Base-by-base conservation (phyloP, 257 asterid genomes). In the Solanum rostratum region DNA sequence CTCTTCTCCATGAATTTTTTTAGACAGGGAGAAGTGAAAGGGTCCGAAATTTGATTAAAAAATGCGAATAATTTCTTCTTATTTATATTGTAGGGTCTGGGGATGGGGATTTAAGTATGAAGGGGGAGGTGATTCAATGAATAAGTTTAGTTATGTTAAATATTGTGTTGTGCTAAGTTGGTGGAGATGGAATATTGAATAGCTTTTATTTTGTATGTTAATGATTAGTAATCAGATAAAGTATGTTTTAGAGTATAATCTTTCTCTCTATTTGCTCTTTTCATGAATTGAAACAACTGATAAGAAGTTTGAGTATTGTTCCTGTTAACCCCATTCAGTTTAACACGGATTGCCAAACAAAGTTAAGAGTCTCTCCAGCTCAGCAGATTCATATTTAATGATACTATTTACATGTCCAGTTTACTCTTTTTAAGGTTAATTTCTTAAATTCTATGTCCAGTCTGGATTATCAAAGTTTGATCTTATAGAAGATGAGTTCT, bases 1-100 rank as follows among this genome's bases (percentile, higher is more conserved):
- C 66, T 29, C 84, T 68, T 29, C 86, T 83, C 87, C 85, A 37
- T 85, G 76, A 73, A 11, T 86, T 87, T 87, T 71, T 90, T 85
- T 78, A 57, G n/a, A 74, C 69, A 33, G 84, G 88, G 86, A 43
- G 90, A 53, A 74, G 33, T 78, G 33, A 39, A 83, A 22, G 52
- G 80, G 41, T 82, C 84, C 84, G 86, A 71, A 62, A 87, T 37
- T 46, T 41, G 86, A 57, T 74, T 14, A 83, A 22, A 73, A 65
- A 69, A 4, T 78, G 68, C 84, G 79, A 83, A 66, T 24, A 39
- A 65, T 80, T 76, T 85, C 69, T 80, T 83, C 52, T 73, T 83
- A 37, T 50, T 27, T 20, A 43, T 59, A 20, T 52, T 22, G 59
- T 45, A 52, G 33, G 15, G 33, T 2, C 55, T 22, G 80, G 37